Evolutionary conservation across 2,329 filamentous ascomycete species (phyloP), one percentile per base, ranked within the genome.

Genomic region (Paracorniculantispora psalliotae): DNA sequence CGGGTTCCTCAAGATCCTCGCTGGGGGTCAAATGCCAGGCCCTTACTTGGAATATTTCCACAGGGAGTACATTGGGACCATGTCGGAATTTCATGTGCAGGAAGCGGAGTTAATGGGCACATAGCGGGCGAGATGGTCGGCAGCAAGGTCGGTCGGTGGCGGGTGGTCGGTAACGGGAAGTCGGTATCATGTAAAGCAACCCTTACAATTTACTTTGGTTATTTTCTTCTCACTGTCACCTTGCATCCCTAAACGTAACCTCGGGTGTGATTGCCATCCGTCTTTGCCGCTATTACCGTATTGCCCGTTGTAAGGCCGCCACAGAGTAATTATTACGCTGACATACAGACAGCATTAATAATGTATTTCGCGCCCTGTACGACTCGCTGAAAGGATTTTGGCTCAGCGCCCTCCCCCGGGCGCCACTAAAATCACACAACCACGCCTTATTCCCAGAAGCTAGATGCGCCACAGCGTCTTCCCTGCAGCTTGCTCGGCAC

Each of bases 11-110:
- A 76, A 75, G 67, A 63, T 71, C 7, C 71, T 72, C 54, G 71
- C 77, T 6, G 71, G 68, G 23, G 63, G 72, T 37, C 73, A 75
- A 54, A 62, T 75, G 28, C 74, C 74, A 4, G 74, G 74, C 7
- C 66, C 66, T 5, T 68, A 69, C 30, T 64, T 75, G 15, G 67
- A 69, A 48, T 64, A 71, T 12, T 73, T 75, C 61, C 74, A 76
- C 66, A 63, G 68, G 48, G 67, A 73, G 30, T 75, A 69, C 61
- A 61, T 68, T 37, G 64, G 62, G 2, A 72, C 75, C 57, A 72
- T 68, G 67, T 57, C 65, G 17, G 56, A 65, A 17, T 76, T 72
- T 61, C 74, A 68, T 64, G 64, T 75, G 47, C 69, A 69, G 2
- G 73, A 76, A 62, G 63, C 63, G 41, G 64, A 72, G n/a, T 65